Conservation (phyloP, 306 rosid genomes). For the Heteromeles arbutifolia region DNA sequence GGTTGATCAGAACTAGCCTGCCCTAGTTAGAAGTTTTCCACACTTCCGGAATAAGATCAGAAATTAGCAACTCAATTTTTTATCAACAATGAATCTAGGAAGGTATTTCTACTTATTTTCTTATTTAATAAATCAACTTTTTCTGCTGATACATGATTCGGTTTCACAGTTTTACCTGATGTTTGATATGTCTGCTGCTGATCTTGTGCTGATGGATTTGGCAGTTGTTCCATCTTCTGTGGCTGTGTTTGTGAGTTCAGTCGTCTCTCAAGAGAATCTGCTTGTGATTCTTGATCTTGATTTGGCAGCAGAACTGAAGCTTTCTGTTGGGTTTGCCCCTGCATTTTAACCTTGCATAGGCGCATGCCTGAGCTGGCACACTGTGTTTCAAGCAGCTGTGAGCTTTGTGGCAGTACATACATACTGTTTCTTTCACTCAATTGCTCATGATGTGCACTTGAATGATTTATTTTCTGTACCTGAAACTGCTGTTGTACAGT, state of each 20-base stretch:
- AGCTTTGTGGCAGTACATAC: background rate
- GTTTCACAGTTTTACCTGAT: constrained; percentile 49
- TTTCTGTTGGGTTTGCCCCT: constrained; percentile 52
- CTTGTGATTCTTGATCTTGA: constrained; percentile 53
- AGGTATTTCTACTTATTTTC: background rate
- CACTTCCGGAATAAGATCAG: background rate
- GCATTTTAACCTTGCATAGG: constrained; percentile 49
- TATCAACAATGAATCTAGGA: constrained; percentile 61
- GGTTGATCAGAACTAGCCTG: background rate
- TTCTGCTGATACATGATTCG: constrained; percentile 42
- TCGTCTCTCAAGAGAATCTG: constrained; percentile 53
- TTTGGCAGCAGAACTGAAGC: constrained; percentile 41
- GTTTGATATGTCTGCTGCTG: constrained; percentile 65
- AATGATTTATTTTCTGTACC: background rate
- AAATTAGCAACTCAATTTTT: constrained; percentile 42
- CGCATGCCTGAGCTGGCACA: constrained; percentile 60
- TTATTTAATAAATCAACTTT: constrained; percentile 46
- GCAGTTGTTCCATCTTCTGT: constrained; percentile 60
- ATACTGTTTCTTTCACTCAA: background rate
- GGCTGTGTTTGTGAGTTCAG: constrained; percentile 54
- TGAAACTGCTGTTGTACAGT: background rate
- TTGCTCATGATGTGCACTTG: background rate
- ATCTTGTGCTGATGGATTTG: constrained; percentile 51
- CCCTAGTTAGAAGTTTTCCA: background rate
- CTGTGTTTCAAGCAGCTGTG: constrained; percentile 50